Percentiles rank a stretch among this genome's conserved stretches.
phyloP scores from a whole-genome alignment of 1,284 basidiomycete species.

The Boletus mariae region DNA sequence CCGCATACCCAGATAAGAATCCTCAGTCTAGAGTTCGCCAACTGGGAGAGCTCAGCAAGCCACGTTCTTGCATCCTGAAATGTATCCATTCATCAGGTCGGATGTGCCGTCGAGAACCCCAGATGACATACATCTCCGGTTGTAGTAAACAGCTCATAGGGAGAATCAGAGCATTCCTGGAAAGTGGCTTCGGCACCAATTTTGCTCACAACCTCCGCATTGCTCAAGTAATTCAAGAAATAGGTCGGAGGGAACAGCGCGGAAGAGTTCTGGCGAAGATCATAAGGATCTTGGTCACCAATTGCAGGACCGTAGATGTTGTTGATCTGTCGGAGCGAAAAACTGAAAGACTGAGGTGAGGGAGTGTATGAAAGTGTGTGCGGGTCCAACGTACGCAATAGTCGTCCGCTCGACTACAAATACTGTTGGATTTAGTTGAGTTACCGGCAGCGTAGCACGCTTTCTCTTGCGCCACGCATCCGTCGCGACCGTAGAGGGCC shows the following conservation, averaged over 20 bases:
- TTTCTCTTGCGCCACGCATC: constrained; percentile 50
- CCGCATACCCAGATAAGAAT: constrained; percentile 55
- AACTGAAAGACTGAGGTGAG: neutral
- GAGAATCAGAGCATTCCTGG: constrained; percentile 43
- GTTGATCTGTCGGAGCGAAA: constrained; percentile 34
- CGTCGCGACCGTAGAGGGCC: constrained; percentile 44
- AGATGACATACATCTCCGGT: constrained; percentile 35
- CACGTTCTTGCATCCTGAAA: constrained; percentile 52
- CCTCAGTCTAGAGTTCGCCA: constrained; percentile 53
- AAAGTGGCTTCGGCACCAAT: constrained; percentile 55
- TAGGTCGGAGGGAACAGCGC: too few species aligned
- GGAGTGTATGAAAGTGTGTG: neutral
- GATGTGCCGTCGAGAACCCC: constrained; percentile 11
- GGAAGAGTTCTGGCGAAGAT: constrained; percentile 32
- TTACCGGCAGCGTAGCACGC: constrained; percentile 54
- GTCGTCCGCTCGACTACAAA: constrained; percentile 49
- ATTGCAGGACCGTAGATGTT: constrained; percentile 49
- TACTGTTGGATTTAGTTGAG: constrained; percentile 39
- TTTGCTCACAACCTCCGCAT: constrained; percentile 33
- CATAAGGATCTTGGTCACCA: constrained; percentile 50
- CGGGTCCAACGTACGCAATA: constrained; percentile 48
- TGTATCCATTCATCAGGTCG: neutral
- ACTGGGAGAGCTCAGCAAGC: constrained; percentile 48
- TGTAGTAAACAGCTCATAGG: constrained; percentile 38
- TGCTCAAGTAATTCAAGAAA: constrained; percentile 35